phyloP scores from a whole-genome alignment of 345 rosid genomes.

The Acer negundo region DNA sequence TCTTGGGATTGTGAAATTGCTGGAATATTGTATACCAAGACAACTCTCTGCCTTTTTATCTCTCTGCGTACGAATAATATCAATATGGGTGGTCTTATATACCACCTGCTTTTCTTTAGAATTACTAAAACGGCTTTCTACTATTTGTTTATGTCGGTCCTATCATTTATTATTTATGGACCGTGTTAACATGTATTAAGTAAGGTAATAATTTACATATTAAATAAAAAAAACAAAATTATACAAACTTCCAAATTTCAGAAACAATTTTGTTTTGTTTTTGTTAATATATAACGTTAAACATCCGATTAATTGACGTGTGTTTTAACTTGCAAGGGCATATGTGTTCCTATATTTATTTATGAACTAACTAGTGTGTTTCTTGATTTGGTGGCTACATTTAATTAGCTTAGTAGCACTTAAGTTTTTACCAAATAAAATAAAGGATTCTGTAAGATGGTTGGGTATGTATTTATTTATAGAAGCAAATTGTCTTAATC shows the following conservation, averaged over 20 bases:
- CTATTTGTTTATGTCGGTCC: too few species aligned
- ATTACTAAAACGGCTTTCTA: conserved; percentile 18
- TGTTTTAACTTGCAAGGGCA: too few species aligned
- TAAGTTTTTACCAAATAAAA: background rate
- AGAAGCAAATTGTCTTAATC: background rate
- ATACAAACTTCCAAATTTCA: too few species aligned
- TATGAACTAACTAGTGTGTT: background rate
- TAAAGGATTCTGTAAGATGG: background rate
- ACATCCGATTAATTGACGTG: too few species aligned
- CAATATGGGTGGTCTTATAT: background rate
- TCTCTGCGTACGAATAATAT: background rate
- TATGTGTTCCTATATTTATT: background rate
- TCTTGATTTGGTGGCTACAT: too few species aligned
- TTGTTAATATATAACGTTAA: too few species aligned
- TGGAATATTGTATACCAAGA: background rate
- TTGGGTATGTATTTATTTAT: background rate
- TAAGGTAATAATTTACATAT: too few species aligned
- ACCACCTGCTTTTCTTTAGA: conserved; percentile 13
- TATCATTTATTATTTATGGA: too few species aligned
- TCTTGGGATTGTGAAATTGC: background rate
- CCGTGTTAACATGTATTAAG: too few species aligned
- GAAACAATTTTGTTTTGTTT: too few species aligned
- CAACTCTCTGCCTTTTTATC: background rate
- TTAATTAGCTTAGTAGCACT: too few species aligned
- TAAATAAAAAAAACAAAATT: too few species aligned